Conservation (phyloP, 2,329 filamentous ascomycete species). For the Aspergillus sp. region DNA sequence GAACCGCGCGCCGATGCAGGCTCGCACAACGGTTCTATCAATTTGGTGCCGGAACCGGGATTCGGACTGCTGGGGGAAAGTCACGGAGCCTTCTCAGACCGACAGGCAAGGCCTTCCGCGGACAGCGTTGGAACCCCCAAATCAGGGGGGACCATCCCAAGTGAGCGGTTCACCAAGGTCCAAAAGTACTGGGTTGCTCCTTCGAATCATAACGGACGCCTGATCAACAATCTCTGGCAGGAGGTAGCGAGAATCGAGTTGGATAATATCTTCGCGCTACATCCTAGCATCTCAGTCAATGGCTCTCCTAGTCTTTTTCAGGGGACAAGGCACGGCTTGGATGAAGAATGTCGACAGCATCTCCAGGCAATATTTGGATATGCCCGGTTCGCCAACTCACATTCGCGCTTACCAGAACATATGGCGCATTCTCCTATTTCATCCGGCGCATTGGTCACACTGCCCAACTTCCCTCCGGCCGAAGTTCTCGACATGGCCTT, state of each 20-base stretch:
- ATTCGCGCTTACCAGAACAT: conserved; percentile 19
- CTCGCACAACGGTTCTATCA: conserved; percentile 30
- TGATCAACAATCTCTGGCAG: conserved; percentile 44
- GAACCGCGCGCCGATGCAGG: conserved; percentile 32
- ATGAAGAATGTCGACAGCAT: conserved; percentile 43
- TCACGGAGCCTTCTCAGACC: conserved; percentile 20
- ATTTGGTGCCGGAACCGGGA: conserved; percentile 27
- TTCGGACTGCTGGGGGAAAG: conserved; percentile 25
- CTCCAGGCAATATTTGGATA: conserved; percentile 39
- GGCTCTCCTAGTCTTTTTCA: conserved; percentile 24
- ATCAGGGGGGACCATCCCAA: conserved; percentile 33
- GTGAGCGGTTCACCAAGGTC: conserved; percentile 43
- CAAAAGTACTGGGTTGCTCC: conserved; percentile 45
- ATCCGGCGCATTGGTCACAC: conserved; percentile 25
- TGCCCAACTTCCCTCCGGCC: conserved; percentile 47
- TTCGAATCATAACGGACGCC: conserved; percentile 36
- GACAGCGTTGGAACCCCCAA: conserved; percentile 22
- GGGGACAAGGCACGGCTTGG: conserved; percentile 38
- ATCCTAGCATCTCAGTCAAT: conserved; percentile 19
- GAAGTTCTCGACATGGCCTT: conserved; percentile 56
- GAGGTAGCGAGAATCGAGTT: conserved; percentile 36
- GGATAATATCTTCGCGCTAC: conserved; percentile 42
- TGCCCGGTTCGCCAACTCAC: conserved; percentile 15
- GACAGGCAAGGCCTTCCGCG: conserved; percentile 22
- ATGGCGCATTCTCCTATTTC: conserved; percentile 11